These are phyloP conservation scores for Piper betle DNA, from an alignment of 164 flowering plant species.

Conservation along the genomic window DNA sequence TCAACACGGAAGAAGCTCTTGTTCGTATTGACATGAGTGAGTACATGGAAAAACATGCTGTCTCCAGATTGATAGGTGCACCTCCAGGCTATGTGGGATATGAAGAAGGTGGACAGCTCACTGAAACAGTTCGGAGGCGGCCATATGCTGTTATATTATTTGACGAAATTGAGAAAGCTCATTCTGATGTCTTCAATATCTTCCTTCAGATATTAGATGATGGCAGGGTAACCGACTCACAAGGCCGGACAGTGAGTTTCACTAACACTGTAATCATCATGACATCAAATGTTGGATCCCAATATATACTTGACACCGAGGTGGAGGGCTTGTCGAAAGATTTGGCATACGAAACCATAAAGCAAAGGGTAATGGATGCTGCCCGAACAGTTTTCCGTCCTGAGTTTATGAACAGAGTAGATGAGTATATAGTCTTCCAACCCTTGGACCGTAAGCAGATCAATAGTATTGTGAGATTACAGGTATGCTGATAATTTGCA, in stretches of 20 bases:
- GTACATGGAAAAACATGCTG: constrained; percentile 17
- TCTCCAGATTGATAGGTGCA: constrained; percentile 88
- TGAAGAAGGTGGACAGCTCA: constrained; percentile 96
- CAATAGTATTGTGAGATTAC: constrained; percentile 27
- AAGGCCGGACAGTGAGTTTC: constrained; percentile 95
- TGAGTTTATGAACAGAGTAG: constrained; percentile 92
- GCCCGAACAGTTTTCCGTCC: constrained; percentile 77
- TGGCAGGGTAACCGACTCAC: constrained; percentile 95
- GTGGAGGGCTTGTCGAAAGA: constrained; percentile 40
- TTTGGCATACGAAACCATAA: constrained; percentile 60
- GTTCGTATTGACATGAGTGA: constrained; percentile 98
- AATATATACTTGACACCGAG: constrained; percentile 67
- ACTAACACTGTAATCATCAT: constrained; percentile 87
- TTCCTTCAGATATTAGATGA: constrained; percentile 96
- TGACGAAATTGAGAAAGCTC: constrained; percentile 47
- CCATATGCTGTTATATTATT: constrained; percentile 87
- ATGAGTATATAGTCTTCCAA: constrained; percentile 90
- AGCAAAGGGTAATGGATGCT: constrained; percentile 84
- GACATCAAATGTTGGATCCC: constrained; percentile 99
- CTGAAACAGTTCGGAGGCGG: constrained; percentile 83
- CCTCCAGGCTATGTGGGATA: constrained; percentile 99
- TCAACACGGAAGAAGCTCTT: constrained; percentile 91
- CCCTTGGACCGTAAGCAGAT: constrained; percentile 83
- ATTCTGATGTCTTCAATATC: constrained; percentile 71
- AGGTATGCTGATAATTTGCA: neutral